Base-by-base conservation (phyloP, 805 yeast genomes). In the Lipomyces oligophaga region DNA sequence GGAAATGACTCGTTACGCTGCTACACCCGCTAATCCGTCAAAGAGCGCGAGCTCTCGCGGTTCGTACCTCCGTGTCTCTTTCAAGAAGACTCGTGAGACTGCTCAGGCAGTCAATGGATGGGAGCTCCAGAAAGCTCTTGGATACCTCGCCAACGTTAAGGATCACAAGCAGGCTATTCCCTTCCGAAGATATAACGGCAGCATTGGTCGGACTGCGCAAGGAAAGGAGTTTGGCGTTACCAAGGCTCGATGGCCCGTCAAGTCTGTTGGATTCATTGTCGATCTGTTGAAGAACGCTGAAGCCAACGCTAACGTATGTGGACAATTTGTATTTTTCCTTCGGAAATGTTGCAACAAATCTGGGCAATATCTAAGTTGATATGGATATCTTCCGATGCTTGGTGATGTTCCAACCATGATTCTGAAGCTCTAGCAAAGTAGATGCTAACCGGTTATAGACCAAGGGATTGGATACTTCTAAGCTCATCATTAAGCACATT, bases 181-280 rank as follows among this genome's bases (percentile, higher is more conserved):
- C 72, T 87, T 93, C 93, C 85, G 98, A 82, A 81, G 96, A 81
- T 90, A 79, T 79, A 84, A 85, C 80, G 80, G 84, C 63, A 85
- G 96, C 66, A 89, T 86, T 68, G 98, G 98, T 75, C 85, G 98
- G 80, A 88, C 98, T 67, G 96, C 94, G 66, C 98, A 93, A 79
- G 98, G 96, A 79, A 90, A 93, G 79, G 98, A 93, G 80, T 93
- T 90, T 70, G 97, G 97, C 77, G 96, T 89, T 72, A 87, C 96
- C 82, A 89, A 85, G 79, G 98, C 98, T 67, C 89, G 98, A 87
- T 93, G 98, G 98, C 98, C 98, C 71, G 95, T 81, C 61, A 93
- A 93, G 84, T 85, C 96, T 60, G 97, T 93, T 74, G 85, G 87
- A 77, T 88, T 85, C 76, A 77, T 93, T 69, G 82, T 84, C 73